Conservation (phyloP, 805 yeast species). For the Candida boidinii region DNA sequence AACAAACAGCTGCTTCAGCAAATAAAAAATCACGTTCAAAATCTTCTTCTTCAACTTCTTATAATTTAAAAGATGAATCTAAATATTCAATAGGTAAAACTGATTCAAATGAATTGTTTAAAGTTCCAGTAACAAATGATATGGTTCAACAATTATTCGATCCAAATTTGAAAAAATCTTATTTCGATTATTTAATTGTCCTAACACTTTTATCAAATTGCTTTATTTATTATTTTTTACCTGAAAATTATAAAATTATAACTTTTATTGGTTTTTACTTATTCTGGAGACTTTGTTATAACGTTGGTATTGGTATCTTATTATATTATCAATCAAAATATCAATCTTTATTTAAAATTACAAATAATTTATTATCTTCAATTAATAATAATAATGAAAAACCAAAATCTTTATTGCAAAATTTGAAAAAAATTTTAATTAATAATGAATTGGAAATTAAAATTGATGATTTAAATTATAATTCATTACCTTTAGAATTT, state of each 20-base stretch:
- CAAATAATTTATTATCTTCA: conserved; percentile 35
- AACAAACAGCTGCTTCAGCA: no score
- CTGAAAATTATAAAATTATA: conserved; percentile 19
- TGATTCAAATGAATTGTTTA: conserved; percentile 33
- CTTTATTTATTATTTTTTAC: conserved; percentile 19
- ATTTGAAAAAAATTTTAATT: conserved; percentile 12
- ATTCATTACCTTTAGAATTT: conserved; percentile 56
- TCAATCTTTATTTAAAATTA: no score
- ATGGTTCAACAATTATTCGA: conserved; percentile 78
- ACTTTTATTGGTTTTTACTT: conserved; percentile 49
- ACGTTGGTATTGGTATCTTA: conserved; percentile 70
- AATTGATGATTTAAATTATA: conserved; percentile 26
- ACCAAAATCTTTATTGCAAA: background rate
- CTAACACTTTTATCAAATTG: conserved; percentile 29
- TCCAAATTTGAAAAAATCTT: conserved; percentile 62
- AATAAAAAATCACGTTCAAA: no score
- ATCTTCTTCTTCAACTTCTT: no score
- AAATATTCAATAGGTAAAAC: conserved; percentile 31
- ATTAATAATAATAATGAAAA: conserved; percentile 18
- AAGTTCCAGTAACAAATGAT: conserved; percentile 63
- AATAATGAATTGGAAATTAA: conserved; percentile 6
- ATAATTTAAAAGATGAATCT: conserved; percentile 8
- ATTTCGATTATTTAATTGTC: conserved; percentile 55
- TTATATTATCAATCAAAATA: conserved; percentile 62
- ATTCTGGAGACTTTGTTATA: conserved; percentile 71